A percentile compares a stretch with the other conserved stretches of the same genome.
These are phyloP conservation scores for Ascochyta rabiei DNA, from an alignment of 2,329 filamentous ascomycete species.

Conservation along the genomic window DNA sequence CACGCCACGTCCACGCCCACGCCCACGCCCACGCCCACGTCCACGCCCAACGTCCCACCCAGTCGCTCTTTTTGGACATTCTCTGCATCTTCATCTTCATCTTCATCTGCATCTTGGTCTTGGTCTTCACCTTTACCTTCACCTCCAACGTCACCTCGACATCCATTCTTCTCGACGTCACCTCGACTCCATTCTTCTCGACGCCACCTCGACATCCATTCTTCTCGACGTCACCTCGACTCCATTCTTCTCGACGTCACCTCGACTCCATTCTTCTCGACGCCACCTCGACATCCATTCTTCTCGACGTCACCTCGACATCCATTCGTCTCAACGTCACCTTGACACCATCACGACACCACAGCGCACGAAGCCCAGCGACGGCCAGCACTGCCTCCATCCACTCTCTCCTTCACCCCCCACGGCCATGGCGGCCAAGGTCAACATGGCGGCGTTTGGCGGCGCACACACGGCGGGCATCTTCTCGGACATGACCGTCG, in stretches of 20 bases:
- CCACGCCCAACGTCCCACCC: conserved; percentile 8
- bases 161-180: not conserved
- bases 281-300: no score
- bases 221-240: not conserved
- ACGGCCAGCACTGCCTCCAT: not conserved
- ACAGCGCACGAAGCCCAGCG: not conserved
- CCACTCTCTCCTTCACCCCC: not conserved
- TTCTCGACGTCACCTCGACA: no score
- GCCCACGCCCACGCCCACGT: not conserved
- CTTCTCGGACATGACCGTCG: conserved; percentile 90
- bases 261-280: no score
- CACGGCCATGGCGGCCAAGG: conserved; percentile 45
- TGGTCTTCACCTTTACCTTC: no score
- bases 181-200: no score
- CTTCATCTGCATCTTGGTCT: no score
- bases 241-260: not conserved
- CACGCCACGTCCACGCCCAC: not conserved
- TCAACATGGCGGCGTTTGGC: conserved; percentile 49
- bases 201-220: no score
- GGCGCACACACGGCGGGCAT: conserved; percentile 86
- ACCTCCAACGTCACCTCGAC: no score
- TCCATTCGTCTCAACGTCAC: not conserved
- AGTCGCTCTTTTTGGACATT: conserved; percentile 10
- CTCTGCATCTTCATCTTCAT: no score
- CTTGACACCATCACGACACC: not conserved